phyloP scores from a whole-genome alignment of 345 rosid genomes.

The Dovyalis caffra region DNA sequence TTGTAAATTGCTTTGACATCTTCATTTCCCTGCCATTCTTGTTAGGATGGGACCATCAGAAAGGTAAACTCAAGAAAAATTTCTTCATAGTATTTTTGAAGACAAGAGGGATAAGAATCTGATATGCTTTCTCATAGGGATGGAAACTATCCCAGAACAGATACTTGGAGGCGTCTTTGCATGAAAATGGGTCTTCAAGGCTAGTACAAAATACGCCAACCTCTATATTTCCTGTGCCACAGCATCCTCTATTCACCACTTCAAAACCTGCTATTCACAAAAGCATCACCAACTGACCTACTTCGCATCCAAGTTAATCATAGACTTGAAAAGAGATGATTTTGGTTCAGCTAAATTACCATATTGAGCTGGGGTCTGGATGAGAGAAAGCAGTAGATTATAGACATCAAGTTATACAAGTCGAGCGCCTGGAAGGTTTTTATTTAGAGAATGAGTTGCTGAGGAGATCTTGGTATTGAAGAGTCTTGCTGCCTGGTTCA shows the following conservation, averaged over 20 bases:
- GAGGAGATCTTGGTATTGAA: slow-evolving; percentile 56
- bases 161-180: slow-evolving; percentile 47
- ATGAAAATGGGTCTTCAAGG: slow-evolving; percentile 20
- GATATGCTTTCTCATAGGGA: slow-evolving; percentile 59
- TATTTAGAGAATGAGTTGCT: slow-evolving; percentile 25
- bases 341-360: slow-evolving; percentile 35
- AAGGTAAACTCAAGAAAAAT: too few species aligned
- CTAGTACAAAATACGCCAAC: slow-evolving; percentile 45
- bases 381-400: slow-evolving; percentile 29
- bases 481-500: slow-evolving; percentile 49
- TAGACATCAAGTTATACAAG: slow-evolving; percentile 47
- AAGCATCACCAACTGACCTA: not conserved
- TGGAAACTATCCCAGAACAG: slow-evolving; percentile 83
- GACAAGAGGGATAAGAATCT: slow-evolving; percentile 11
- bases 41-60: too few species aligned
- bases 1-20: too few species aligned
- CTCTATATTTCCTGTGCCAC: slow-evolving; percentile 68
- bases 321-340: too few species aligned
- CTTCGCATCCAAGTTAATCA: too few species aligned
- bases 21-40: too few species aligned
- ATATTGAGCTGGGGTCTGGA: slow-evolving; percentile 44
- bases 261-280: slow-evolving; percentile 45
- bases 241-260: slow-evolving; percentile 54
- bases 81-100: too few species aligned
- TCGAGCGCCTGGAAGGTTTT: slow-evolving; percentile 25